A percentile compares a stretch with the other conserved stretches of the same genome.
Conservation (phyloP, 2,329 filamentous ascomycete genomes). For the Xylaria sp. region DNA sequence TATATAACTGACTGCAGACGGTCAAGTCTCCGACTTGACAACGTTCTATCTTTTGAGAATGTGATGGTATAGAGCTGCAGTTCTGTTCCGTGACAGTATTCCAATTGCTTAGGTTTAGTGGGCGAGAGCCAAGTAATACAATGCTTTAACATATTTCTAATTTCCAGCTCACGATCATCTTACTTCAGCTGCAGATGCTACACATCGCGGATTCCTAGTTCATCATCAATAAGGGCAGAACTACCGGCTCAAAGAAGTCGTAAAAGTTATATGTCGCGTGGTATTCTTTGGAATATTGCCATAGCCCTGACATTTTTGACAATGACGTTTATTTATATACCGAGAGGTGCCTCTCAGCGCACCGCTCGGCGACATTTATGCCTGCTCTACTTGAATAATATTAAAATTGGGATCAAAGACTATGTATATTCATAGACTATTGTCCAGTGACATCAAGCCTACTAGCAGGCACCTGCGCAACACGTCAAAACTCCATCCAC, state of each 20-base stretch:
- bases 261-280: not conserved
- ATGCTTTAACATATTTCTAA: no score
- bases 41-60: no score
- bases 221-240: not conserved
- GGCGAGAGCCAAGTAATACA: no score
- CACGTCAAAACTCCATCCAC: slow-evolving; percentile 1
- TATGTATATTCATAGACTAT: not conserved
- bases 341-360: not conserved
- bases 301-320: not conserved
- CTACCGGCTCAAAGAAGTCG: not conserved
- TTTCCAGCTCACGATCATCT: not conserved
- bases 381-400: not conserved
- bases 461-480: not conserved
- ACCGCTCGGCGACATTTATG: not conserved
- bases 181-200: not conserved
- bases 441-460: not conserved
- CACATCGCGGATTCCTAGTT: not conserved
- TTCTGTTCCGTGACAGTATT: no score
- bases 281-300: not conserved
- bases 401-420: not conserved
- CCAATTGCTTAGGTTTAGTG: no score
- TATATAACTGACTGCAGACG: no score
- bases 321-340: not conserved
- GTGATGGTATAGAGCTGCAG: no score
- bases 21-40: no score